phyloP scores from a whole-genome alignment of 768 basidiomycete genomes.

The Boletus rex-veris region DNA sequence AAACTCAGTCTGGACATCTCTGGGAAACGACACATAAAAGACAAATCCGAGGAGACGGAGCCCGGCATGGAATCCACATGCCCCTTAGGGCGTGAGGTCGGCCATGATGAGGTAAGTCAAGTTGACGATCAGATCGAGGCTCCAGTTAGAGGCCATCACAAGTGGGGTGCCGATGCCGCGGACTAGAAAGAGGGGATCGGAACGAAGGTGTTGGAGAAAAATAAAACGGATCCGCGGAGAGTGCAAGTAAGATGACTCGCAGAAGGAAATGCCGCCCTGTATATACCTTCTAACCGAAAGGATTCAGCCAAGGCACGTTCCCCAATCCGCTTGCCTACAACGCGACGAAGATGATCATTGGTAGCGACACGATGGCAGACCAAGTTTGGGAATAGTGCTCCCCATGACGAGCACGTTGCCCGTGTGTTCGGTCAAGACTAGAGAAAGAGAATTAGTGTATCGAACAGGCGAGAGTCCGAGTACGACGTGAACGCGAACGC shows the following conservation, averaged over 20 bases:
- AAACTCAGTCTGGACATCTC: conserved; percentile 74
- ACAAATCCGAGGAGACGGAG: conserved; percentile 66
- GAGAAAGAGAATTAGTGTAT: background rate
- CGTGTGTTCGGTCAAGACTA: conserved; percentile 59
- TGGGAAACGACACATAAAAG: conserved; percentile 70
- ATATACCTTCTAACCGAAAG: conserved; percentile 65
- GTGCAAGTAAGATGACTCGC: background rate
- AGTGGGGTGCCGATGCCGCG: conserved; percentile 76
- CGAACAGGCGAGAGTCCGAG: background rate
- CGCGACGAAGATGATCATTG: conserved; percentile 83
- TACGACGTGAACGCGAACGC: background rate
- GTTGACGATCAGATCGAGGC: conserved; percentile 69
- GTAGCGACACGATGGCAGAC: conserved; percentile 66
- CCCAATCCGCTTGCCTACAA: conserved; percentile 78
- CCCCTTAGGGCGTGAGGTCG: conserved; percentile 67
- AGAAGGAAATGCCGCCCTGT: background rate
- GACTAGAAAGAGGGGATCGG: conserved; percentile 35
- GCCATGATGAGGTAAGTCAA: conserved; percentile 82
- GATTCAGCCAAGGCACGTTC: conserved; percentile 86
- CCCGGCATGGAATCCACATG: conserved; percentile 75
- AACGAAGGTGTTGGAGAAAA: background rate
- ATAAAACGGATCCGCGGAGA: background rate
- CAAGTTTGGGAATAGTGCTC: conserved; percentile 55
- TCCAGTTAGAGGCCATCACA: conserved; percentile 77
- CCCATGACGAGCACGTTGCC: conserved; percentile 59